Percentiles rank a stretch among this genome's conserved stretches.
phyloP scores from a whole-genome alignment of 352 stramenopile genomes.

The Pythium insidiosum region DNA sequence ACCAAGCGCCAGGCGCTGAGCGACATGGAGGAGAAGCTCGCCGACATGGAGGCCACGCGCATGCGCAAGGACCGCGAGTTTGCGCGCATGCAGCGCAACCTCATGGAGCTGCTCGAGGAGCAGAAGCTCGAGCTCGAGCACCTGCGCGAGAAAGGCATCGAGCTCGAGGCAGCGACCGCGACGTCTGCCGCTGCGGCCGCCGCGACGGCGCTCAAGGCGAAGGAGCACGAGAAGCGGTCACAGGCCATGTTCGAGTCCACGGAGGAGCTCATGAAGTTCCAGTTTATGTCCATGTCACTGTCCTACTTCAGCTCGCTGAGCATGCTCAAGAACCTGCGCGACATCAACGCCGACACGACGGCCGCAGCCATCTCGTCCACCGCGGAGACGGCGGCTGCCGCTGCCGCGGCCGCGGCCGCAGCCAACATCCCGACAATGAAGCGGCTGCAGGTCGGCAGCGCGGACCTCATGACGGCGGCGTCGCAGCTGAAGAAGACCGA shows the following conservation, averaged over 20 bases:
- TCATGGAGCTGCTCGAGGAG: slow-evolving; percentile 92
- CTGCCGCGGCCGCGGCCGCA: slow-evolving; percentile 75
- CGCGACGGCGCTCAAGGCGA: slow-evolving; percentile 85
- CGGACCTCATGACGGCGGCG: slow-evolving; percentile 49
- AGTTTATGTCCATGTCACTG: slow-evolving; percentile 95
- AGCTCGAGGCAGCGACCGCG: slow-evolving; percentile 87
- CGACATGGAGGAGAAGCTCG: slow-evolving; percentile 78
- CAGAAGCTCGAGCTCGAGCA: slow-evolving; percentile 91
- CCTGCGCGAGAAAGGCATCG: slow-evolving; percentile 86
- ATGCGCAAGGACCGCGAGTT: slow-evolving; percentile 92
- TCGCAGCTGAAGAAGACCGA: slow-evolving; percentile 74
- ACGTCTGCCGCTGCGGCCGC: slow-evolving; percentile 87
- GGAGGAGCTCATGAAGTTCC: slow-evolving; percentile 95
- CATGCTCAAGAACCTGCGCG: slow-evolving; percentile 91
- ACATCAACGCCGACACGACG: slow-evolving; percentile 93
- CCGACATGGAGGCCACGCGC: slow-evolving; percentile 90
- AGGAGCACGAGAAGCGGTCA: slow-evolving; percentile 86
- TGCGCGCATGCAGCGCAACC: slow-evolving; percentile 83
- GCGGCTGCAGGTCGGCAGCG: slow-evolving; percentile 46
- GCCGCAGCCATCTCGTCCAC: slow-evolving; percentile 79
- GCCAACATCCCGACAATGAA: slow-evolving; percentile 85
- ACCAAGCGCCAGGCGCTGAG: slow-evolving; percentile 78
- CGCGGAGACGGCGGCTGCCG: slow-evolving; percentile 82
- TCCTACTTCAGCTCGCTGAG: slow-evolving; percentile 94
- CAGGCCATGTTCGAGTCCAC: slow-evolving; percentile 91